Evolutionary conservation across 2,329 filamentous ascomycete species (phyloP).

Genomic region (Lachnellula subtilissima): DNA sequence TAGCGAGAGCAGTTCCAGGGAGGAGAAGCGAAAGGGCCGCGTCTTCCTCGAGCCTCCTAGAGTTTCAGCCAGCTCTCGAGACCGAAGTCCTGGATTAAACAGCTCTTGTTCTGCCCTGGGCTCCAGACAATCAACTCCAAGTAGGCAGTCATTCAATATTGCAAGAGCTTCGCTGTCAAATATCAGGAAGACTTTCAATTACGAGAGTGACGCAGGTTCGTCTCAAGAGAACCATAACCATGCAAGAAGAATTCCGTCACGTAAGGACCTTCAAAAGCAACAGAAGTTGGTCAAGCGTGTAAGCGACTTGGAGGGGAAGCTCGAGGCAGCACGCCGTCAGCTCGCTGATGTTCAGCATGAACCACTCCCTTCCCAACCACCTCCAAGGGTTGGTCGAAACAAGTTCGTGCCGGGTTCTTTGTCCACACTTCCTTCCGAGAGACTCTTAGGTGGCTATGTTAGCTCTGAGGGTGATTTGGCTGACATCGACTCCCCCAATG

Average conservation of each 20-base stretch:
- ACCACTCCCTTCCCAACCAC: slow-evolving; percentile 23
- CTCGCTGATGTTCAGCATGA: slow-evolving; percentile 45
- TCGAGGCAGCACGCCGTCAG: slow-evolving; percentile 50
- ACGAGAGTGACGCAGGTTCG: slow-evolving; percentile 5
- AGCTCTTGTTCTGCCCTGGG: slow-evolving; percentile 8
- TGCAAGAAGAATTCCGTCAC: slow-evolving; percentile 43
- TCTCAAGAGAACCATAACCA: slow-evolving; percentile 4
- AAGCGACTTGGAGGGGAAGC: slow-evolving; percentile 54
- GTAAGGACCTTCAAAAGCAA: slow-evolving; percentile 52
- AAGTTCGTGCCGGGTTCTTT: slow-evolving; percentile 39
- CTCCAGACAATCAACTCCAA: slow-evolving; percentile 12
- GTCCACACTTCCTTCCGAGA: slow-evolving; percentile 41
- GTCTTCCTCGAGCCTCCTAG: slow-evolving; percentile 21
- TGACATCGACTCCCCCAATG: slow-evolving; percentile 8
- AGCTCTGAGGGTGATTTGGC: slow-evolving; percentile 12
- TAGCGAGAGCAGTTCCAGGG: slow-evolving; percentile 6
- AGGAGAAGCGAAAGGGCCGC: slow-evolving; percentile 26
- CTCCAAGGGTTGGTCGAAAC: slow-evolving; percentile 28
- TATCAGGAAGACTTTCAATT: slow-evolving; percentile 17
- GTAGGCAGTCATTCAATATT: slow-evolving; percentile 16
- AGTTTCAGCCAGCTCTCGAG: slow-evolving; percentile 2
- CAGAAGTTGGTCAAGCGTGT: slow-evolving; percentile 54
- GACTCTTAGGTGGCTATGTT: slow-evolving; percentile 35
- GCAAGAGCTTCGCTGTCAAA: slow-evolving; percentile 17
- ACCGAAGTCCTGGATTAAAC: slow-evolving; percentile 15